phyloP scores from a whole-genome alignment of 257 asterid genomes.

The Solanum virginianum region DNA sequence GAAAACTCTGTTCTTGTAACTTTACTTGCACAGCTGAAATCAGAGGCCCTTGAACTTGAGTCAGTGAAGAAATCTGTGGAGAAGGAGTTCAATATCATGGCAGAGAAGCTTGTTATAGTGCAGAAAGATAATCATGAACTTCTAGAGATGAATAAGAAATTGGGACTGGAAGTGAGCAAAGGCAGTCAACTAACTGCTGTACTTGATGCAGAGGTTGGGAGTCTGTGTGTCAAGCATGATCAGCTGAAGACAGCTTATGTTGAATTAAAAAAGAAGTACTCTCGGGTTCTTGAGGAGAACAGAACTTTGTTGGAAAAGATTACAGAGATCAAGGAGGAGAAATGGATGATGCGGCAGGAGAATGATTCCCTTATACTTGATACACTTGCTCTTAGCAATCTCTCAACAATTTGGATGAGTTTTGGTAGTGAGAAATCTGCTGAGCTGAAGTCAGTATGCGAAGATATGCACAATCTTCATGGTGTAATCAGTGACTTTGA shows the following conservation, averaged over 20 bases:
- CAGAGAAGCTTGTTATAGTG: conserved; percentile 31
- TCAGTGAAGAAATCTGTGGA: conserved; percentile 45
- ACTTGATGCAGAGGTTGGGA: conserved; percentile 39
- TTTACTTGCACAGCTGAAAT: conserved; percentile 58
- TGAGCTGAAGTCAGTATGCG: conserved; percentile 37
- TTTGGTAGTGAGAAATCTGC: conserved; percentile 31
- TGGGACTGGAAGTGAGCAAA: conserved; percentile 33
- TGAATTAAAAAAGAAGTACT: conserved; percentile 29
- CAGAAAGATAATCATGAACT: conserved; percentile 48
- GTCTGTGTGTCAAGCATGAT: conserved; percentile 28
- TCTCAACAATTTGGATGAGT: conserved; percentile 34
- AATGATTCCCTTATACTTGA: conserved; percentile 45
- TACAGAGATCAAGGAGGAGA: conserved; percentile 47
- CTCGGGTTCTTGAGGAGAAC: conserved; percentile 46
- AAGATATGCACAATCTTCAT: conserved; percentile 33
- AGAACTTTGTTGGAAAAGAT: conserved; percentile 33
- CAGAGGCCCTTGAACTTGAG: conserved; percentile 53
- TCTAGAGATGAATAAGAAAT: conserved; percentile 34
- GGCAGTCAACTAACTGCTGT: conserved; percentile 24
- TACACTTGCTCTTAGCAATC: conserved; percentile 30
- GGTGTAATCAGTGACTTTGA: conserved; percentile 33
- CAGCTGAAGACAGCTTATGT: conserved; percentile 37
- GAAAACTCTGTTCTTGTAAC: conserved; percentile 75
- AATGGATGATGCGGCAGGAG: conserved; percentile 31
- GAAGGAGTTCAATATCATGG: conserved; percentile 30